These are phyloP conservation scores for Fusarium marasasianum DNA, from an alignment of 2,329 filamentous ascomycete species.

Conservation along the genomic window DNA sequence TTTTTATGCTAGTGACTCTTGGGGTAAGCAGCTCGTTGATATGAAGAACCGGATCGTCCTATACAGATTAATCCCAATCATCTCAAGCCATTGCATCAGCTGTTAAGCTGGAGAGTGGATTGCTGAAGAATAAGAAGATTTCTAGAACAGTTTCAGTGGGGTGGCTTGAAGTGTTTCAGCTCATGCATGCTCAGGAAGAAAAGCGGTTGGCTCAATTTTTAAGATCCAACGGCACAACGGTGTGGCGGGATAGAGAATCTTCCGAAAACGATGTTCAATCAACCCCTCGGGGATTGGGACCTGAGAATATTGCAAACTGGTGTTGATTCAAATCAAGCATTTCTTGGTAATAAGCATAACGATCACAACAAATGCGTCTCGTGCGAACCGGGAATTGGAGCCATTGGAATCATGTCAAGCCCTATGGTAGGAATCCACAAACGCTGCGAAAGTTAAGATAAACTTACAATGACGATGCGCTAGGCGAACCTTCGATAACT, in stretches of 20 bases:
- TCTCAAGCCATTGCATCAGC: conserved; percentile 5
- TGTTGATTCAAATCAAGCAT: not conserved
- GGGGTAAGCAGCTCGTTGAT: not conserved
- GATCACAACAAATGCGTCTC: not conserved
- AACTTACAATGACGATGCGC: not conserved
- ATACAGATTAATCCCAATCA: not conserved
- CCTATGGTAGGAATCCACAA: not conserved
- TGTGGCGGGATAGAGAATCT: conserved; percentile 36
- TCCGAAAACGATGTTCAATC: conserved; percentile 28
- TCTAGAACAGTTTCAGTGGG: conserved; percentile 41
- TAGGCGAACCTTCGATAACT: not conserved
- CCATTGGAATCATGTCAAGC: not conserved
- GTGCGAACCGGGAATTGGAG: not conserved
- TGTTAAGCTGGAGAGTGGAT: conserved; percentile 27
- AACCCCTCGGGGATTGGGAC: not conserved
- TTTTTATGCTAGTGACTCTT: not conserved
- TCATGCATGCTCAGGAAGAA: conserved; percentile 22
- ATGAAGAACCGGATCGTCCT: conserved; percentile 4
- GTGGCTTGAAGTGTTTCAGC: conserved; percentile 40
- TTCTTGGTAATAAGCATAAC: not conserved
- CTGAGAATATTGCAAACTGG: not conserved
- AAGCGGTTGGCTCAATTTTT: conserved; percentile 34
- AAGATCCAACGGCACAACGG: conserved; percentile 34
- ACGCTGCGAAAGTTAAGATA: not conserved
- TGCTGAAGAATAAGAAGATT: conserved; percentile 39